phyloP scores from a whole-genome alignment of 345 rosid genomes.

The Durio zibethinus region DNA sequence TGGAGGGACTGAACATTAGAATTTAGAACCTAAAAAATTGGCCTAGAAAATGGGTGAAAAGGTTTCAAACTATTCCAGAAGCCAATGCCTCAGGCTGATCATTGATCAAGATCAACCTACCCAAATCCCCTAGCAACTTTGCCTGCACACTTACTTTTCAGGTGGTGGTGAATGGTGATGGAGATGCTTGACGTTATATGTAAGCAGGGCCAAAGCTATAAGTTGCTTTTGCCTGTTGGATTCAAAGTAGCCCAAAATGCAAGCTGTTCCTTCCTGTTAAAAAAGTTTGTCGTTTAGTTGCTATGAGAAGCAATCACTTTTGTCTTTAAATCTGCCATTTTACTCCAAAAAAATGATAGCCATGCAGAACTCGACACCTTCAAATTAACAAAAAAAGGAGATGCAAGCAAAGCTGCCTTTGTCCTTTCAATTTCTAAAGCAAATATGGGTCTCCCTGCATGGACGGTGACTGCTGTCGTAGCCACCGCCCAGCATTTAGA shows the following conservation, averaged over 20 bases:
- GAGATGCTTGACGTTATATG: not conserved
- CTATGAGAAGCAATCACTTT: too few species aligned
- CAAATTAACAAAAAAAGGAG: too few species aligned
- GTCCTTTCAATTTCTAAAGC: too few species aligned
- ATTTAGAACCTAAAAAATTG: not conserved
- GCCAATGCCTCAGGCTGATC: too few species aligned
- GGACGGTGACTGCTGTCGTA: not conserved
- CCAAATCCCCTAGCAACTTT: not conserved
- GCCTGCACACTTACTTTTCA: not conserved
- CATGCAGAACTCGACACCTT: too few species aligned
- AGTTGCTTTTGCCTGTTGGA: not conserved
- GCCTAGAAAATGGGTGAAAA: not conserved
- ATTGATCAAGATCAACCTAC: too few species aligned
- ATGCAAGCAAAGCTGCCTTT: too few species aligned
- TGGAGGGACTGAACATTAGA: too few species aligned
- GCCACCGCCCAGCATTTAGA: not conserved
- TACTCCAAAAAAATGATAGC: too few species aligned
- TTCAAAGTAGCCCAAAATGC: not conserved
- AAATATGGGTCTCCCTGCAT: not conserved
- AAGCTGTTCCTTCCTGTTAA: not conserved
- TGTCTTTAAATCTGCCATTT: too few species aligned
- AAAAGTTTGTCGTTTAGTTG: too few species aligned
- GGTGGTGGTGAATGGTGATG: not conserved
- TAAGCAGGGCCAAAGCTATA: not conserved
- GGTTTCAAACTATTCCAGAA: not conserved